Evolutionary conservation across 2,329 filamentous ascomycete genomes (phyloP).

Genomic region (Diplodia scrobiculata): DNA sequence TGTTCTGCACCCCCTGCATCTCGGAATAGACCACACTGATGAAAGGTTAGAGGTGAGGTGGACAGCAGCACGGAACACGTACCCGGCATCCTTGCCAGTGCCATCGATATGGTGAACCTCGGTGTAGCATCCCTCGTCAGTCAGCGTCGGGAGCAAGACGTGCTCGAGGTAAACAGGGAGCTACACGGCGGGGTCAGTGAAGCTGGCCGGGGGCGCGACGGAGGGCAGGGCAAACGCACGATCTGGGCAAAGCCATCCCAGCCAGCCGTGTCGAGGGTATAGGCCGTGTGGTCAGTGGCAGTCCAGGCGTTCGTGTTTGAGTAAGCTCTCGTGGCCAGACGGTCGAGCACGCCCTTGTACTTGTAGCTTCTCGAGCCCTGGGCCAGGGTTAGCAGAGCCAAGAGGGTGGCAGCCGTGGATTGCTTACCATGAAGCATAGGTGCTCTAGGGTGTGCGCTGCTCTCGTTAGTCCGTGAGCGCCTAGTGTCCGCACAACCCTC

Average conservation of each 20-base stretch:
- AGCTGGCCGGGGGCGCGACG: neutral
- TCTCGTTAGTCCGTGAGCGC: conserved; percentile 22
- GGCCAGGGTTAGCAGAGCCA: conserved; percentile 48
- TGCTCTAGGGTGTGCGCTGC: conserved; percentile 56
- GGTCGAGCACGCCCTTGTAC: conserved; percentile 94
- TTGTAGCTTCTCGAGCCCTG: conserved; percentile 89
- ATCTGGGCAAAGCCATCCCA: conserved; percentile 98
- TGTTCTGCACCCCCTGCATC: conserved; percentile 95
- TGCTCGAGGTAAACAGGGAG: conserved; percentile 95
- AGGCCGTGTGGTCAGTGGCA: conserved; percentile 92
- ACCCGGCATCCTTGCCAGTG: conserved; percentile 83
- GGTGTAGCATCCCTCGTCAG: conserved; percentile 88
- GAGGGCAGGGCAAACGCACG: conserved; percentile 30
- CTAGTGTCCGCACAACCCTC: conserved; percentile 6
- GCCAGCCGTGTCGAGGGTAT: conserved; percentile 90
- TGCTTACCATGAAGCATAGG: conserved; percentile 53
- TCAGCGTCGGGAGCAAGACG: conserved; percentile 85
- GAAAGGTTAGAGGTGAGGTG: conserved; percentile 30
- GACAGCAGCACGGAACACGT: conserved; percentile 30
- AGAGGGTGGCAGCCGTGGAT: neutral
- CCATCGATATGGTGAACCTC: conserved; percentile 97
- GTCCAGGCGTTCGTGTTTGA: conserved; percentile 97
- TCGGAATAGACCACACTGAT: conserved; percentile 88
- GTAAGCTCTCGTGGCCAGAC: conserved; percentile 89
- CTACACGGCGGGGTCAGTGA: conserved; percentile 28